Base-by-base conservation (phyloP, 345 rosid species). In the Hypericum perforatum region DNA sequence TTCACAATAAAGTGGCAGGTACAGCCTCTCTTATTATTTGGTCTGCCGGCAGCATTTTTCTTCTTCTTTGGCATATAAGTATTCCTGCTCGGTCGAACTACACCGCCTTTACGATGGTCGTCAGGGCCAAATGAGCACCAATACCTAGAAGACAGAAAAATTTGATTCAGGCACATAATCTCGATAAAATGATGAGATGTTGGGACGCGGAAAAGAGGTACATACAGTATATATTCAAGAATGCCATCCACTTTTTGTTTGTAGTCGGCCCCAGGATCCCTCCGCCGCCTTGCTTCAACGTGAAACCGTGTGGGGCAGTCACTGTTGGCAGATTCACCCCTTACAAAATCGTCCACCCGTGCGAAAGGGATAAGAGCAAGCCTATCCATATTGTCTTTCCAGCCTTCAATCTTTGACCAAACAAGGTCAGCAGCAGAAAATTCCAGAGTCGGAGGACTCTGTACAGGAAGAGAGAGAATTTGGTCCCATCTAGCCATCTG, bases 81-180 rank as follows among this genome's bases (percentile, higher is more conserved):
- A 62, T 63, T 83, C 79, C 96, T 73, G 59, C 98, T 88, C 16
- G 98, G 96, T 53, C 96, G 72, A 32, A 88, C 84, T 39, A 78
- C 45, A 53, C 96, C 90, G 39, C 98, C 96, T 67, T 77, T 85
- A 57, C 96, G 73, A 60, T 83, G 94, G 62, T 88, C 98, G 67
- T 91, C 95, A 40, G 98, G 95, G 22, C 96, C 98, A 75, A 85
- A 91, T 13, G 98, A 91, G 73, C 96, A 91, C 98, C 96, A 91
- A 68, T 91, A 91, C 84, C 96, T 91, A 72, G 54, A 64, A 54
- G 60, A 56, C 62, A 10, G 64, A 67, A 42, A 29, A 15, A 37
- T 61, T 13, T 46, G 65, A 11, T 61, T 16, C 60, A 57, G 37
- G 49, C 1, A 32, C 2, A 39, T 10, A n/a, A 56, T 14, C 32